These are phyloP conservation scores for Williopsis jadinii DNA, from an alignment of 1,139 yeast species.

Conservation along the genomic window DNA sequence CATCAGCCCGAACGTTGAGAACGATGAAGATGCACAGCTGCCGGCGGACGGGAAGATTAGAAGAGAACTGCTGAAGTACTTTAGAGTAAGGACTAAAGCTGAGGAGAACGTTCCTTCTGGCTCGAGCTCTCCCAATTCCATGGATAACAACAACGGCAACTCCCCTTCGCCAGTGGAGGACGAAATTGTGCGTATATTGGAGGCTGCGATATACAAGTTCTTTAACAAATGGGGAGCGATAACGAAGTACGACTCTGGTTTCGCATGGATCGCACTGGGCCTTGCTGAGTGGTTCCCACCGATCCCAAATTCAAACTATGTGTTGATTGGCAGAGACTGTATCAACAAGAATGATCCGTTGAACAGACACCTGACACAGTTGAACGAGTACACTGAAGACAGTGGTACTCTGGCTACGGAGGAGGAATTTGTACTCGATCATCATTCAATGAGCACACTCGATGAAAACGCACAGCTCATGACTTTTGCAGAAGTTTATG, in stretches of 20 bases:
- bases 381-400: slow-evolving; percentile 9
- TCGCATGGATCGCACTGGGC: slow-evolving; percentile 83
- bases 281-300: slow-evolving; percentile 84
- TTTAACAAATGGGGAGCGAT: slow-evolving; percentile 72
- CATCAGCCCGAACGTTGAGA: slow-evolving; percentile 43
- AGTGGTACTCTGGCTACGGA: not conserved
- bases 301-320: slow-evolving; percentile 28
- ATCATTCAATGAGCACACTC: slow-evolving; percentile 9
- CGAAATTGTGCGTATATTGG: slow-evolving; percentile 49
- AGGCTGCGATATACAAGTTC: slow-evolving; percentile 57
- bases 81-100: slow-evolving; percentile 30
- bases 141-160: slow-evolving; percentile 9
- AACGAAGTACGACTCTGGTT: slow-evolving; percentile 72
- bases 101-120: slow-evolving; percentile 2
- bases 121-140: not conserved
- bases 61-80: slow-evolving; percentile 47
- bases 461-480: slow-evolving; percentile 21
- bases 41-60: slow-evolving; percentile 33
- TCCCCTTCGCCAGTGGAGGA: slow-evolving; percentile 36
- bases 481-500: slow-evolving; percentile 65
- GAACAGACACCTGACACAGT: slow-evolving; percentile 17
- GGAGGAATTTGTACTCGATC: slow-evolving; percentile 5
- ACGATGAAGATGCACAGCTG: slow-evolving; percentile 13
- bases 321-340: slow-evolving; percentile 30
- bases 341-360: slow-evolving; percentile 12